Evolutionary conservation across 1,284 basidiomycete genomes (phyloP), one percentile per base, ranked within the genome.

Genomic region (Puccinia coronata): DNA sequence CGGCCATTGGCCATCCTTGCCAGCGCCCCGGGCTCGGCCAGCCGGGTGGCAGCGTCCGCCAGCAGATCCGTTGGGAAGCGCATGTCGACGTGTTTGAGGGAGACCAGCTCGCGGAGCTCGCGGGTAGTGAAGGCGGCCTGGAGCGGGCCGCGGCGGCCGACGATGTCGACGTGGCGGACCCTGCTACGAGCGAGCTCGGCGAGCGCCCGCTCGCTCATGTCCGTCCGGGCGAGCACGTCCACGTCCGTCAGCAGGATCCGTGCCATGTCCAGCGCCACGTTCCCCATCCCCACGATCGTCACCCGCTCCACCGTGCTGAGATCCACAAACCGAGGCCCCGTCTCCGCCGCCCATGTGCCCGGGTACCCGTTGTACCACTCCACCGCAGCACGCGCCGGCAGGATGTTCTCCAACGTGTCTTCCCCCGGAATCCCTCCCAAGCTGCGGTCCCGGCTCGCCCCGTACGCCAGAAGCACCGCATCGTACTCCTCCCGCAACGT

Each of bases 61-160:
- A 88, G 84, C 57, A 87, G 78, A 1, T 65, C 71, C 34, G 82
- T 69, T 39, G 86, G 84, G 2, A 88, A 83, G 23, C 88, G 86
- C 89, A 96, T 91, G 14, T 90, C 89, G 0, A 91, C 90, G 59
- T 91, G 90, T 0, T 91, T 89, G 20, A 98, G 90, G 67, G 90
- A 90, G 83, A 95, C 90, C 89, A 98, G 90, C 87, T 99, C 96
- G 36, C 96, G 89, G 2, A 98, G 89, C 87, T 99, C 97, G 87
- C 98, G 98, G 70, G 93, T 92, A 0, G 95, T 96, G 85, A 96
- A 98, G 0, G 95, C 92, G 0, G 94, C 92, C 86, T 98, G 92
- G 2, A 92, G 89, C 0, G 94, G 94, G 0, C 96, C 96, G 20
- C 96, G 89, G 55, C 97, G 88, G 0, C 92, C 96, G 41, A 96